Percentiles rank a stretch among this genome's conserved stretches.
phyloP scores from a whole-genome alignment of 1,284 basidiomycete genomes.

The Ustanciosporium gigantosporum region DNA sequence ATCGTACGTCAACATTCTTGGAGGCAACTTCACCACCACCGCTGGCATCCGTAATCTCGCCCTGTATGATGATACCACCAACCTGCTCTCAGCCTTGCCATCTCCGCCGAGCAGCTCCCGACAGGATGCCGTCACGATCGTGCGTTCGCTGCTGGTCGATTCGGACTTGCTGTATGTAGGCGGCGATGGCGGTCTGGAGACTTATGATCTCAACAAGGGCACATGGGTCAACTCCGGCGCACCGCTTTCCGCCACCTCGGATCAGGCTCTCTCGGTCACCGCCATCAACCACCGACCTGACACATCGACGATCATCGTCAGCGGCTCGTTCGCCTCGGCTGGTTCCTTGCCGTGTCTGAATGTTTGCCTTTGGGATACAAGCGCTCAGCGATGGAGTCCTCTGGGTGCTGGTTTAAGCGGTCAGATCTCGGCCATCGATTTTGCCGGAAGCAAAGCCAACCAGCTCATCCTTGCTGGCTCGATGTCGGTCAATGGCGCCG shows the following conservation, averaged over 20 bases:
- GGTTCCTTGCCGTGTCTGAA: constrained; percentile 76
- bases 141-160: constrained; percentile 63
- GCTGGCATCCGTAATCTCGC: constrained; percentile 68
- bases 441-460: constrained; percentile 64
- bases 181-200: constrained; percentile 51
- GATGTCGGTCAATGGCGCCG: constrained; percentile 69
- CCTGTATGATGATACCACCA: constrained; percentile 69
- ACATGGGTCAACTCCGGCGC: constrained; percentile 44
- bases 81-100: constrained; percentile 67
- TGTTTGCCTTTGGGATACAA: constrained; percentile 77
- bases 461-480: constrained; percentile 67
- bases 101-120: constrained; percentile 13
- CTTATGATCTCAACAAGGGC: constrained; percentile 42
- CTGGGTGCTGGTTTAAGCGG: constrained; percentile 83
- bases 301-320: constrained; percentile 74
- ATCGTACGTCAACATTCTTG: constrained; percentile 71
- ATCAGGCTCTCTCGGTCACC: constrained; percentile 70
- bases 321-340: constrained; percentile 80
- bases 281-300: constrained; percentile 73
- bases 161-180: constrained; percentile 48
- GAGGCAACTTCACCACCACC: constrained; percentile 82
- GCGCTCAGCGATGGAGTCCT: constrained; percentile 74
- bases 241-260: constrained; percentile 22
- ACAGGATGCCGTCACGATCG: constrained; percentile 64
- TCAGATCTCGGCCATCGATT: constrained; percentile 76